Base-by-base conservation (phyloP, 306 rosid species). In the Fagus sylvatica region DNA sequence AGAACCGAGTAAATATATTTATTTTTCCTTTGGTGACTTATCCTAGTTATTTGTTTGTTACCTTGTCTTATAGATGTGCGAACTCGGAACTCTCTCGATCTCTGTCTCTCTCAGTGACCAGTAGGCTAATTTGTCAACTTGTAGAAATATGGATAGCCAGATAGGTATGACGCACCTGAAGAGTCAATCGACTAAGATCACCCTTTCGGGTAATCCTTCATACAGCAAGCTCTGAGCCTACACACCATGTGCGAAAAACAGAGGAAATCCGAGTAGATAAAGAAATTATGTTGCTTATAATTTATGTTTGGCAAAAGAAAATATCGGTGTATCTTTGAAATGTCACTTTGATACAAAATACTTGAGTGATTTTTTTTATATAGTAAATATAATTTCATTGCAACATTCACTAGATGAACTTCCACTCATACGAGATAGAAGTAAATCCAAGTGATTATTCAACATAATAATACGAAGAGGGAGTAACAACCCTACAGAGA, bases 81-180 rank as follows among this genome's bases (percentile, higher is more conserved):
- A 71, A 77, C 15, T 46, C 51, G 11, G 51, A 46, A 46, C 51
- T 57, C 32, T 22, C 64, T 57, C 64, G 69, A 36, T 74, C 10
- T 39, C 46, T 11, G 48, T 6, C 67, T 2, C 65, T 11, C 16
- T 55, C 17, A 39, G 37, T 0, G 19, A 36, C 16, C 53, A 43
- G 62, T 10, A n/a, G 39, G 60, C 13, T 76, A 33, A 77, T 77
- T 75, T 81, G 78, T 84, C 84, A 78, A 84, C 16, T 75, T 72
- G 87, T 37, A 32, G 54, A 74, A 84, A 79, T 61, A 62, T 73
- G 68, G 77, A 79, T 74, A 46, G 54, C 51, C 62, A 57, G 79
- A 79, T 74, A 39, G 54, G 56, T 69, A 57, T 51, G 73, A 74
- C 49, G 69, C 75, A 76, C 72, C 85, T 51, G 69, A 62, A 4